These are phyloP conservation scores for Fusarium pseudonygamai DNA, from an alignment of 2,329 filamentous ascomycete genomes.

Conservation along the genomic window DNA sequence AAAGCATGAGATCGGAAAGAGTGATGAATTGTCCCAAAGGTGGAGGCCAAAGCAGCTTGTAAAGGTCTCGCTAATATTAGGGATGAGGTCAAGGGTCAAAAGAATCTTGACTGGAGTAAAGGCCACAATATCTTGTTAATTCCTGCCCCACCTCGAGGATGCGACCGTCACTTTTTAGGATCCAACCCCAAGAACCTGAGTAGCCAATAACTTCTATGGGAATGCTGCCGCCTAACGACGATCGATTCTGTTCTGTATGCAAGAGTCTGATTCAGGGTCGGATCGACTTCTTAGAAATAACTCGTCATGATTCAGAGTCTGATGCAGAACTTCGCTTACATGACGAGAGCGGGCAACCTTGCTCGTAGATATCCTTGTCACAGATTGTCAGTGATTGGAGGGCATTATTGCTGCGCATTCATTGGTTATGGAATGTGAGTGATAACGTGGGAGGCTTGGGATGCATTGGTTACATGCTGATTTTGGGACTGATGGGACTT, in stretches of 20 bases:
- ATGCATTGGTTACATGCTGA: neutral
- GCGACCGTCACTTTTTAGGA: neutral
- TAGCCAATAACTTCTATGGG: neutral
- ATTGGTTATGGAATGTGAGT: neutral
- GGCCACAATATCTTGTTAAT: neutral
- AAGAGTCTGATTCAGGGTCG: neutral
- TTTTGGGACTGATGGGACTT: neutral
- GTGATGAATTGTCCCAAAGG: neutral
- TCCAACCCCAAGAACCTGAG: neutral
- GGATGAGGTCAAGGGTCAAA: neutral
- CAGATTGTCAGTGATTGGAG: neutral
- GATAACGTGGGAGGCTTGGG: neutral
- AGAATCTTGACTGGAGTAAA: neutral
- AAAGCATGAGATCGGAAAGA: neutral
- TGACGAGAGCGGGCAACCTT: neutral
- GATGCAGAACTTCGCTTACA: neutral
- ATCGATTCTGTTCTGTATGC: neutral
- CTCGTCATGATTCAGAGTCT: neutral
- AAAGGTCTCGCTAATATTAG: neutral
- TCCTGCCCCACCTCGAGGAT: neutral
- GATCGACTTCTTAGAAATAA: neutral
- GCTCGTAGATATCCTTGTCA: neutral
- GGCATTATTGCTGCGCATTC: neutral
- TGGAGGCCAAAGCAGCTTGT: neutral
- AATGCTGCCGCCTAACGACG: slow-evolving; percentile 11